Base-by-base conservation (phyloP, 1,139 yeast genomes). In the Suhomyces ambrosiae region DNA sequence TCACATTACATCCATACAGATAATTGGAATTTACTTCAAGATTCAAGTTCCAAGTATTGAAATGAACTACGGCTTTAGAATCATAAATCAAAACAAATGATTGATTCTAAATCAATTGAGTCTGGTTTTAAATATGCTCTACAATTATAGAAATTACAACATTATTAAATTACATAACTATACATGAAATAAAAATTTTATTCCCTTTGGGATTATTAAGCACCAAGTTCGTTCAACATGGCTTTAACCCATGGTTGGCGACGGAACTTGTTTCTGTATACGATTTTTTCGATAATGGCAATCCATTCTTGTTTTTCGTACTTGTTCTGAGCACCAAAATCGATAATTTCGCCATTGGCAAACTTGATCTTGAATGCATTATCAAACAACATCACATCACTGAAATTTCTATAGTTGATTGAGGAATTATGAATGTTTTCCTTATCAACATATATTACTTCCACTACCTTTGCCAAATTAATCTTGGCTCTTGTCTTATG, bases 191-290 rank as follows among this genome's bases (percentile, higher is more conserved):
- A 30, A 30, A 19, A 12, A 10, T 7, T 23, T n/a, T n/a, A n/a
- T n/a, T n/a, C n/a, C n/a, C n/a, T n/a, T 25, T 8, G 16, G 27
- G 3, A 12, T 10, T 18, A 11, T 18, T 14, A 14, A 21, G 15
- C 18, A 27, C 15, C 18, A 6, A 9, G n/a, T 10, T 26, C 32
- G n/a, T 17, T 23, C 56, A 65, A 42, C 77, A 71, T 71, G 42
- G 62, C 45, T 42, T 75, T 78, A 17, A 84, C 83, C 94, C 94
- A 84, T 1, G 89, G 87, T 54, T 82, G 88, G 32, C 75, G 66
- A 26, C 79, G 65, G 58, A 73, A 73, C 49, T 77, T 71, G 54
- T 78, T 76, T 48, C 76, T 64, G 43, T 69, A 68, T 15, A 81
- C 71, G 23, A 82, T 74, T 36, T 66, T 66, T 47, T 80, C 82